Evolutionary conservation across 1,284 basidiomycete genomes (phyloP).

Genomic region (Melanopsichium pennsylvanicum): DNA sequence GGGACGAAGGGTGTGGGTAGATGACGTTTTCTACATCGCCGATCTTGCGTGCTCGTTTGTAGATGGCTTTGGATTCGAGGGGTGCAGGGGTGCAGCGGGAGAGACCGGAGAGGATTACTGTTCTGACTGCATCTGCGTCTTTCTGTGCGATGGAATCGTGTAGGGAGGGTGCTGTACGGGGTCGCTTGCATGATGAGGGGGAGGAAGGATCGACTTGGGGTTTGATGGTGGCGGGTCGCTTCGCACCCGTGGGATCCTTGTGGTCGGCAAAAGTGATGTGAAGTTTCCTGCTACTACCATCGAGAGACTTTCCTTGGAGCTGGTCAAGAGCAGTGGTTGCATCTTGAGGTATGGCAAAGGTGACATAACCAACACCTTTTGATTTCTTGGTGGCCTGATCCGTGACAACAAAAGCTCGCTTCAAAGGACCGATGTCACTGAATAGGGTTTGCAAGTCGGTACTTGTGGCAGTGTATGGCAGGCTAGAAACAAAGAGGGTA

Average conservation of each 20-base stretch:
- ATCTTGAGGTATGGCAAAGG: conserved; percentile 88
- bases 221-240: conserved; percentile 26
- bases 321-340: conserved; percentile 69
- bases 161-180: conserved; percentile 14
- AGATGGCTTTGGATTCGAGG: conserved; percentile 59
- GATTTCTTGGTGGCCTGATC: conserved; percentile 79
- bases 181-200: conserved; percentile 27
- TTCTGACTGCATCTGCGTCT: conserved; percentile 59
- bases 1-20: conserved; percentile 39
- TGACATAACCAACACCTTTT: conserved; percentile 97
- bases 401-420: conserved; percentile 90
- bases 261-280: conserved; percentile 58
- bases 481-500: conserved; percentile 68
- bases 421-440: conserved; percentile 92
- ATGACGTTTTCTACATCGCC: conserved; percentile 62
- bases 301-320: conserved; percentile 60
- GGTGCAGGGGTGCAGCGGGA: conserved; percentile 48
- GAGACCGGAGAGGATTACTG: conserved; percentile 60
- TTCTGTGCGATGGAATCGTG: conserved; percentile 18
- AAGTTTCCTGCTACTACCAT: conserved; percentile 56
- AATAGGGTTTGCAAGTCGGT: conserved; percentile 90
- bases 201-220: conserved; percentile 21
- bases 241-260: conserved; percentile 38
- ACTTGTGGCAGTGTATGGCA: conserved; percentile 88
- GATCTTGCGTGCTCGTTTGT: conserved; percentile 63